phyloP scores from a whole-genome alignment of 73 alveolate genomes.

The Paramecium bursaria region DNA sequence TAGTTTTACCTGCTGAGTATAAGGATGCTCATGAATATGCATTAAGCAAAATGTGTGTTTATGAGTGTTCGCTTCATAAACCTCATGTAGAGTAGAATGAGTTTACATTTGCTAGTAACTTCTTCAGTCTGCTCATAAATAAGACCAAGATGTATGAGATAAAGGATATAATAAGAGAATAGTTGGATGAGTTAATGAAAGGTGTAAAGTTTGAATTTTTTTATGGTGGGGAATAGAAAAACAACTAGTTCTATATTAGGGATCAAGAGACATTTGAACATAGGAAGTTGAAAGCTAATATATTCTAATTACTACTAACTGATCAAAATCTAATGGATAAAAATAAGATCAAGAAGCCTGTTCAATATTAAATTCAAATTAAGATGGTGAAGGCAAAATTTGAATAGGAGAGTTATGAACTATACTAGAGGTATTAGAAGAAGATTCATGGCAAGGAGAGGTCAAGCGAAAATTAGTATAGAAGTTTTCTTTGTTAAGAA shows the following conservation, averaged over 20 bases:
- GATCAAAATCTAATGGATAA: neutral
- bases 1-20: too few relatives aligned
- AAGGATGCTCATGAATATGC: too few relatives aligned
- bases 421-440: constrained; percentile 74
- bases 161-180: too few relatives aligned
- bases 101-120: too few relatives aligned
- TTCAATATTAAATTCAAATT: constrained; percentile 23
- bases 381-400: constrained; percentile 70
- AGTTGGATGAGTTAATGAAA: too few relatives aligned
- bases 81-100: too few relatives aligned
- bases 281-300: neutral
- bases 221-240: too few relatives aligned
- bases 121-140: too few relatives aligned
- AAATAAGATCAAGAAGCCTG: neutral
- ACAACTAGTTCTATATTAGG: neutral
- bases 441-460: constrained; percentile 72
- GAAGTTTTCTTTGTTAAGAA: constrained; percentile 70
- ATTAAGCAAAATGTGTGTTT: too few relatives aligned
- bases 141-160: too few relatives aligned
- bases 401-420: constrained; percentile 70
- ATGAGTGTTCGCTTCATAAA: too few relatives aligned
- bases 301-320: neutral
- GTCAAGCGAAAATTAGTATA: constrained; percentile 61
- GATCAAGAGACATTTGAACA: neutral
- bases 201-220: neutral